These are phyloP conservation scores for Hevea brasiliensis DNA, from an alignment of 345 rosid species.

Conservation along the genomic window DNA sequence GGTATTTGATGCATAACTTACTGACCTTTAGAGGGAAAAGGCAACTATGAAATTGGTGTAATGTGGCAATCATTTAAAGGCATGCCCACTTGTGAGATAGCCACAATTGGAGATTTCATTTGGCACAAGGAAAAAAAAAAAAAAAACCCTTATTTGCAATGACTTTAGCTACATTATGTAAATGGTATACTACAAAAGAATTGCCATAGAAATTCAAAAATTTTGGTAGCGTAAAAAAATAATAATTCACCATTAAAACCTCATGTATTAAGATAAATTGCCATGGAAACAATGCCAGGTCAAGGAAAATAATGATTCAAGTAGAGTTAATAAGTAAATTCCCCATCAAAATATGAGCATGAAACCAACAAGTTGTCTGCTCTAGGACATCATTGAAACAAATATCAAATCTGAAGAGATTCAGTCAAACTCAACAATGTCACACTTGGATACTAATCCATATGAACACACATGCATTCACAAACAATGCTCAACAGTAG, in stretches of 20 bases:
- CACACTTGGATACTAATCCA: not conserved
- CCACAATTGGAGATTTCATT: not conserved
- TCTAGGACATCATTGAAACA: no score
- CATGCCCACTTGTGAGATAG: not conserved
- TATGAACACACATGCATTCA: not conserved
- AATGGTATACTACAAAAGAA: not conserved
- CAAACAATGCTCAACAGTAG: not conserved
- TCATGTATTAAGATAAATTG: not conserved
- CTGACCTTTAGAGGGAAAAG: not conserved
- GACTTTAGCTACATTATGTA: not conserved
- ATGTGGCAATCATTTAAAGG: not conserved
- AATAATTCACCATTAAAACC: not conserved
- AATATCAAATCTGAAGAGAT: not conserved
- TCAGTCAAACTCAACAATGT: not conserved
- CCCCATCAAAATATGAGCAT: not conserved
- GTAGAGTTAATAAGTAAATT: no score
- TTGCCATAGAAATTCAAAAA: not conserved
- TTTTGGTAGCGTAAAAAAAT: no score
- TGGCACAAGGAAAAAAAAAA: not conserved
- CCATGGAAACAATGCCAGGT: not conserved
- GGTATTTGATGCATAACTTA: not conserved
- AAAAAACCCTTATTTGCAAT: no score
- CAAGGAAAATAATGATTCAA: not conserved
- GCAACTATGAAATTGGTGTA: not conserved
- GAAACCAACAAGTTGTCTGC: no score